Base-by-base conservation (phyloP, 352 stramenopile genomes). In the Phytophthora lateralis region DNA sequence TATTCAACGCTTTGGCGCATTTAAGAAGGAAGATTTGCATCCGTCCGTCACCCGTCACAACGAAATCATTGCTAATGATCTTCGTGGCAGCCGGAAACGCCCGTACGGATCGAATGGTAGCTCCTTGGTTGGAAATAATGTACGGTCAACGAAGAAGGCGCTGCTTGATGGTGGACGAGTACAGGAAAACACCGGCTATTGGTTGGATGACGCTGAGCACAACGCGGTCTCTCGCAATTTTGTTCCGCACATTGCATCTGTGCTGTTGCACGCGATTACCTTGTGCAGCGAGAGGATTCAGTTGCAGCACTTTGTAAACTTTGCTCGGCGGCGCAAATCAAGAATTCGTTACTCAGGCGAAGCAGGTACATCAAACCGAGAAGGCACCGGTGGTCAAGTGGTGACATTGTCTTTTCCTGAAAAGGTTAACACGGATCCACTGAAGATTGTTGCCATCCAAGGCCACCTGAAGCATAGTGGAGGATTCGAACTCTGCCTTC, bases 241-340 rank as follows among this genome's bases (percentile, higher is more conserved):
- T 21, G 74, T 86, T 51, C 85, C 85, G 34, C 80, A 92, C 55
- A 88, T 94, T 60, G 76, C 80, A 6, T 89, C 79, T 3, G 76
- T 95, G 29, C 55, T 95, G n/a, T 53, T 95, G 6, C 82, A 95
- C 41, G 84, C 89, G 27, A 91, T 95, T 49, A 90, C 85, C 47
- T 84, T 93, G 60, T 95, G 86, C 64, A 89, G 77, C 32, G 86
- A 95, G 55, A 80, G 86, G 30, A 93, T 95, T 56, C 86, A 95
- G 47, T 56, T 95, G 54, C 86, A 95, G 56, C 86, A 95, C 58
- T 95, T 92, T 45, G 84, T 95, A 30, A 93, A 93, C 63, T 95
- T 95, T 71, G 86, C 86, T 70, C 82, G 83, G 8, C 82, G 86
- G 20, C 83, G 86, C 65, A 87, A 88, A 55, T 92, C 83, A 10